phyloP scores from a whole-genome alignment of 495 filamentous ascomycete genomes.

The Apodospora peruviana region DNA sequence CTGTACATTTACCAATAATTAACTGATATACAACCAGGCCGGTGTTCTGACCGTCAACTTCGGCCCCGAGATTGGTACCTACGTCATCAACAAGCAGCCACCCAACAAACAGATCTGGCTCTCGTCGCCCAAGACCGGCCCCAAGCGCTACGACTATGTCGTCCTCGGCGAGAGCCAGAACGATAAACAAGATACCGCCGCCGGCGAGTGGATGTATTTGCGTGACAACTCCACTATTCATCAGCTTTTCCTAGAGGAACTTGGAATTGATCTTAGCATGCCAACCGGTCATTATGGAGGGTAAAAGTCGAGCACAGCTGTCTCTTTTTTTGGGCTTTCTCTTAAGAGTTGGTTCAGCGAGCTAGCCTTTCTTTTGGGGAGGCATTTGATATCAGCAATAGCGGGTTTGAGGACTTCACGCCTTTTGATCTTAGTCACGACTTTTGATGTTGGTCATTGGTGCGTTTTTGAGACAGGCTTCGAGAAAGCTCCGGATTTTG shows the following conservation, averaged over 20 bases:
- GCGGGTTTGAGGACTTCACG: too few species aligned
- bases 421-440: too few species aligned
- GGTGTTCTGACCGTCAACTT: conserved; percentile 75
- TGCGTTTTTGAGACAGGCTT: too few species aligned
- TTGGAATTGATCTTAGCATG: conserved; percentile 45
- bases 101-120: conserved; percentile 98
- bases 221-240: conserved; percentile 71
- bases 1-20: background rate
- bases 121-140: conserved; percentile 83
- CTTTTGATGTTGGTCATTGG: too few species aligned
- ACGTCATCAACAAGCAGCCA: conserved; percentile 95
- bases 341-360: background rate
- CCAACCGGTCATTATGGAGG: conserved; percentile 12
- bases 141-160: conserved; percentile 89
- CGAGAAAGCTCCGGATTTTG: too few species aligned
- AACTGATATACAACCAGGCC: conserved; percentile 47
- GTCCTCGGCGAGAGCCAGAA: conserved; percentile 61
- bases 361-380: background rate
- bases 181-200: conserved; percentile 65
- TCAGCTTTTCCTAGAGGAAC: conserved; percentile 64
- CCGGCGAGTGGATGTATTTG: conserved; percentile 78
- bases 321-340: background rate
- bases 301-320: background rate
- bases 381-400: too few species aligned
- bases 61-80: conserved; percentile 60